Conservation (phyloP, 2,329 filamentous ascomycete genomes). For the Aspergillus ruber region DNA sequence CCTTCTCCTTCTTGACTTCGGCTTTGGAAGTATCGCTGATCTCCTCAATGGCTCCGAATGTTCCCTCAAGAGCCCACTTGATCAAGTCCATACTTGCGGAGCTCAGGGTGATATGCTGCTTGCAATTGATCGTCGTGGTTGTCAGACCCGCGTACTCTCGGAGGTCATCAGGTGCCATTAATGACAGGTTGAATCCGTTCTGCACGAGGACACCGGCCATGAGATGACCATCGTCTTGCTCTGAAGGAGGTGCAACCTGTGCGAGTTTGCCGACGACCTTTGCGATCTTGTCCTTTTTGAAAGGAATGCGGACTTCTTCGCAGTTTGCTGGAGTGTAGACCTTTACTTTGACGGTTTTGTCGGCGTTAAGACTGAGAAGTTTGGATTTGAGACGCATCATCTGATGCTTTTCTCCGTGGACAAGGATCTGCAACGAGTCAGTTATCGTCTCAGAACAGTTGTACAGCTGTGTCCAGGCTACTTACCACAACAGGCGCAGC, state of each 20-base stretch:
- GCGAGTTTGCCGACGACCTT: slow-evolving; percentile 95
- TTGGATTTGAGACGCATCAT: slow-evolving; percentile 97
- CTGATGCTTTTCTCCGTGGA: slow-evolving; percentile 94
- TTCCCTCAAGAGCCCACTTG: slow-evolving; percentile 87
- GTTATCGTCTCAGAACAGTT: not conserved
- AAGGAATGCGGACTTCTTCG: slow-evolving; percentile 89
- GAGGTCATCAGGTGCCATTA: slow-evolving; percentile 95
- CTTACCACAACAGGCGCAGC: slow-evolving; percentile 84
- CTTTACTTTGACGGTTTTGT: slow-evolving; percentile 75
- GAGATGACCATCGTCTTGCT: slow-evolving; percentile 49
- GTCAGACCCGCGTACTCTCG: slow-evolving; percentile 95
- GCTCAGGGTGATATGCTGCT: slow-evolving; percentile 79
- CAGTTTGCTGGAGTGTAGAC: slow-evolving; percentile 92
- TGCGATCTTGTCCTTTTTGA: slow-evolving; percentile 89
- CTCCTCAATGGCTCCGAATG: slow-evolving; percentile 76
- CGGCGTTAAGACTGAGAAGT: slow-evolving; percentile 81
- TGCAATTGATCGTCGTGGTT: slow-evolving; percentile 88
- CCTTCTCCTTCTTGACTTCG: slow-evolving; percentile 18
- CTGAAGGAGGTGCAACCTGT: slow-evolving; percentile 62
- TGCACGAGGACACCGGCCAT: slow-evolving; percentile 90
- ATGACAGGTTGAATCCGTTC: slow-evolving; percentile 92
- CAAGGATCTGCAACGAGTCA: slow-evolving; percentile 62
- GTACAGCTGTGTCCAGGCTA: slow-evolving; percentile 18
- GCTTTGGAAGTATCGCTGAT: slow-evolving; percentile 22
- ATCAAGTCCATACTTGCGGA: slow-evolving; percentile 88